These are phyloP conservation scores for Tremella mesenterica DNA, from an alignment of 768 basidiomycete species.

Conservation along the genomic window DNA sequence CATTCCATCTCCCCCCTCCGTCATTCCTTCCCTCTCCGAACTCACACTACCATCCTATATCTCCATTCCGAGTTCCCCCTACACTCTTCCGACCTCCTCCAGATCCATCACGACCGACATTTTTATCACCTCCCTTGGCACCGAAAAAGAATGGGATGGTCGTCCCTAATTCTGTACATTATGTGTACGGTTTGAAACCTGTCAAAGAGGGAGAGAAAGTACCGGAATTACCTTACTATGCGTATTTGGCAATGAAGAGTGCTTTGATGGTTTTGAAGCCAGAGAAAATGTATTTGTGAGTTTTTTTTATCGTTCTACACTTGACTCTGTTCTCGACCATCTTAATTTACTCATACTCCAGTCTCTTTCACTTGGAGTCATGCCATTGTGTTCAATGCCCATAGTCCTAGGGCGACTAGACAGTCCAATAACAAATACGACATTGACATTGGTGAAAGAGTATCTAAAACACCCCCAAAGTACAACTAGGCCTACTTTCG, in stretches of 20 bases:
- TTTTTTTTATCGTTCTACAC: background rate
- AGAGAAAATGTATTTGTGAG: conserved; percentile 42
- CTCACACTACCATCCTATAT: conserved; percentile 1
- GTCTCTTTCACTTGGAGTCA: background rate
- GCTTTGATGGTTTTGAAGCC: conserved; percentile 42
- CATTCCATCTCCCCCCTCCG: background rate
- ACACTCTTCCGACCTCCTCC: conserved; percentile 24
- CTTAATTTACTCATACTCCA: background rate
- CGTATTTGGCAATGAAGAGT: conserved; percentile 44
- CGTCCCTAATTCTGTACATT: conserved; percentile 43
- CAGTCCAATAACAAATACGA: too few relatives aligned
- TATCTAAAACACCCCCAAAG: too few relatives aligned
- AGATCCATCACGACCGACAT: conserved; percentile 12
- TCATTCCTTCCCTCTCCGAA: background rate
- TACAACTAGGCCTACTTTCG: too few relatives aligned
- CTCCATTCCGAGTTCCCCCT: conserved; percentile 20
- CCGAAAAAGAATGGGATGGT: conserved; percentile 30
- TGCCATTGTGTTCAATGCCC: too few relatives aligned
- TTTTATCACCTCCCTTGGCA: conserved; percentile 21
- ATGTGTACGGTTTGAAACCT: conserved; percentile 44
- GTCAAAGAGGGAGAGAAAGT: conserved; percentile 16
- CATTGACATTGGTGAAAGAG: too few relatives aligned
- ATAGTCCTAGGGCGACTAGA: too few relatives aligned
- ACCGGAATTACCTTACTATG: conserved; percentile 45
- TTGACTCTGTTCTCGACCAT: background rate